Evolutionary conservation across 768 basidiomycete genomes (phyloP).

Genomic region (Suillus tomentosus): DNA sequence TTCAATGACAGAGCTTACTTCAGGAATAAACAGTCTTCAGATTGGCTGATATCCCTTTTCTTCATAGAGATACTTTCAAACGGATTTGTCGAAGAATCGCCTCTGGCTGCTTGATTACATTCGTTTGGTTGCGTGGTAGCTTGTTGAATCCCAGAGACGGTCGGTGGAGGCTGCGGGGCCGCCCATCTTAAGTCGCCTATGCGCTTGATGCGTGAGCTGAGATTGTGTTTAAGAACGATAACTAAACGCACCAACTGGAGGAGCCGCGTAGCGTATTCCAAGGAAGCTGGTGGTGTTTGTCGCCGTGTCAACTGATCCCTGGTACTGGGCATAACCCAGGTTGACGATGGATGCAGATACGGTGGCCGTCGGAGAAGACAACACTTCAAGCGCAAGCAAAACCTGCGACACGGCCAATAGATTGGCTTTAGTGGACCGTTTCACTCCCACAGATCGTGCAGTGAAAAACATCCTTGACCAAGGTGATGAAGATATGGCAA

Average conservation of each 20-base stretch:
- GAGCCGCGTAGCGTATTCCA: conserved; percentile 29
- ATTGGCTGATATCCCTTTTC: conserved; percentile 20
- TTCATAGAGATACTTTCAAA: conserved; percentile 4
- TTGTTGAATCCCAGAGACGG: conserved; percentile 25
- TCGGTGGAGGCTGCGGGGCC: conserved; percentile 29
- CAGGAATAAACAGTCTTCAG: conserved; percentile 36
- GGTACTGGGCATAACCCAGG: conserved; percentile 31
- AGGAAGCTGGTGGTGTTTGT: conserved; percentile 29
- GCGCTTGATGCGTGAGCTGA: not conserved
- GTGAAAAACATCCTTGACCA: not conserved
- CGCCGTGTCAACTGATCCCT: conserved; percentile 23
- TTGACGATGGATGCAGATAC: conserved; percentile 20
- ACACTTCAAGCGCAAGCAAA: conserved; percentile 12
- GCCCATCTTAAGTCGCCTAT: conserved; percentile 30
- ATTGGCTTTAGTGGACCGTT: not conserved
- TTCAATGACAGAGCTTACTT: conserved; percentile 21
- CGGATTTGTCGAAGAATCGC: conserved; percentile 33
- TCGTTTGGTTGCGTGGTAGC: conserved; percentile 27
- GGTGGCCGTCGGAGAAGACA: conserved; percentile 3
- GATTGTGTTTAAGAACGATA: too few relatives aligned
- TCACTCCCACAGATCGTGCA: not conserved
- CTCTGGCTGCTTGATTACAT: conserved; percentile 35
- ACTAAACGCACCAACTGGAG: conserved; percentile 25
- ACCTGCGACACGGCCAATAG: conserved; percentile 10
- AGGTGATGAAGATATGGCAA: not conserved